Evolutionary conservation across 768 basidiomycete species (phyloP).

Genomic region (Nidula microcarpa): DNA sequence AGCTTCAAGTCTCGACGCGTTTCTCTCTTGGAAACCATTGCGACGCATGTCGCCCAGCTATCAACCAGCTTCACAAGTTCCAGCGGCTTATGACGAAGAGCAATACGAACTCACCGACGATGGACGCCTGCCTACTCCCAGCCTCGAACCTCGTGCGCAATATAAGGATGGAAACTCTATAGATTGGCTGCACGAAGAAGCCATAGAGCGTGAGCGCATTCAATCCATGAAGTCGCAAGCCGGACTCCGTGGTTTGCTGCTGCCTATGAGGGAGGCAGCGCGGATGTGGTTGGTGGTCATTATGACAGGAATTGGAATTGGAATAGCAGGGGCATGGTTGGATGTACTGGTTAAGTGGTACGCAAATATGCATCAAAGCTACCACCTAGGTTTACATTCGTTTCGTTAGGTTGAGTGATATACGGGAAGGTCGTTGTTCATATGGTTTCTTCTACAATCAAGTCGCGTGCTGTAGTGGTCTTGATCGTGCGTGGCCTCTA

Average conservation of each 20-base stretch:
- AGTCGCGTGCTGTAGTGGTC: slow-evolving; percentile 65
- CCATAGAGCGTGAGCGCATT: slow-evolving; percentile 54
- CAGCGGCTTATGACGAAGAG: slow-evolving; percentile 18
- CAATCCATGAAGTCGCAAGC: slow-evolving; percentile 44
- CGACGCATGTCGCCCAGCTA: slow-evolving; percentile 20
- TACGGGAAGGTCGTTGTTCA: slow-evolving; percentile 65
- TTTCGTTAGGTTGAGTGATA: slow-evolving; percentile 55
- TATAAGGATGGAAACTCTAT: slow-evolving; percentile 63
- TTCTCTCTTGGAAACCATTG: slow-evolving; percentile 7
- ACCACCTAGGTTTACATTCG: neutral
- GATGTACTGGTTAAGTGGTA: slow-evolving; percentile 76
- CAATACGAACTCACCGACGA: slow-evolving; percentile 44
- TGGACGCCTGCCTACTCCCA: slow-evolving; percentile 27
- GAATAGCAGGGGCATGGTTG: slow-evolving; percentile 66
- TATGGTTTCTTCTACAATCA: slow-evolving; percentile 73
- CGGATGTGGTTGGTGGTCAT: slow-evolving; percentile 69
- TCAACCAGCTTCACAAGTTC: slow-evolving; percentile 13
- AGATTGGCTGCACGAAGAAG: slow-evolving; percentile 69
- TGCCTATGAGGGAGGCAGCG: slow-evolving; percentile 52
- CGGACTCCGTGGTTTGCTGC: slow-evolving; percentile 53
- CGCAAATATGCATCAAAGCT: slow-evolving; percentile 8
- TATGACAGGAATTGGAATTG: slow-evolving; percentile 63
- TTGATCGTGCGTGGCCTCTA: slow-evolving; percentile 43
- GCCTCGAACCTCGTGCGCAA: slow-evolving; percentile 24
- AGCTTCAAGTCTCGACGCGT: too few species aligned